Percentiles rank a stretch among this genome's conserved stretches.
phyloP scores from a whole-genome alignment of 2,329 filamentous ascomycete genomes.

The Zalaria sp. region DNA sequence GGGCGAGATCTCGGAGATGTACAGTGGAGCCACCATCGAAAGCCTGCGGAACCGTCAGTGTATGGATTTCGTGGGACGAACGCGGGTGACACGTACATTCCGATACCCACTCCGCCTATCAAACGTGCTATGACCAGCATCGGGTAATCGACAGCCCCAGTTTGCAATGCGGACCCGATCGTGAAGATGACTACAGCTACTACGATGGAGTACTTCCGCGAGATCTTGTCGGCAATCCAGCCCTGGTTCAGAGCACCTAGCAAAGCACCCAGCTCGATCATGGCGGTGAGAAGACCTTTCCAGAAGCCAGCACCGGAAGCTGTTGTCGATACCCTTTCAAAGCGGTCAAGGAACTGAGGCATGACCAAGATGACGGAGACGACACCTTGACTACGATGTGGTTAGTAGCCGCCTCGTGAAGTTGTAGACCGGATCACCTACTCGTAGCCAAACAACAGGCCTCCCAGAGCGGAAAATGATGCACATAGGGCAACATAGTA shows the following conservation, averaged over 20 bases:
- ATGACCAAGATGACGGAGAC: conserved; percentile 33
- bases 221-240: conserved; percentile 38
- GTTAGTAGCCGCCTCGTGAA: not conserved
- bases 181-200: conserved; percentile 38
- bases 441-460: conserved; percentile 37
- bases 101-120: conserved; percentile 38
- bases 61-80: not conserved
- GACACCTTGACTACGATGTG: conserved; percentile 9
- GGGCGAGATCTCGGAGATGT: conserved; percentile 21
- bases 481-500: conserved; percentile 38
- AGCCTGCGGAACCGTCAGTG: conserved; percentile 8
- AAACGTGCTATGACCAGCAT: conserved; percentile 37
- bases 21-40: conserved; percentile 35
- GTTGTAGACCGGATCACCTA: conserved; percentile 6
- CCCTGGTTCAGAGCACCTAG: conserved; percentile 29
- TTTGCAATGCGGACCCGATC: conserved; percentile 37
- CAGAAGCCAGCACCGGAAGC: conserved; percentile 29
- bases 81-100: conserved; percentile 23
- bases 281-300: conserved; percentile 36
- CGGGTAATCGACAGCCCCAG: conserved; percentile 33
- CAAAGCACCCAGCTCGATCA: conserved; percentile 41
- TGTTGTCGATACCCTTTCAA: conserved; percentile 19
- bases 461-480: conserved; percentile 35
- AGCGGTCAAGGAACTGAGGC: conserved; percentile 34
- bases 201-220: conserved; percentile 37